These are phyloP conservation scores for Elasticomyces elasticus DNA, from an alignment of 495 filamentous ascomycete genomes.

Conservation along the genomic window DNA sequence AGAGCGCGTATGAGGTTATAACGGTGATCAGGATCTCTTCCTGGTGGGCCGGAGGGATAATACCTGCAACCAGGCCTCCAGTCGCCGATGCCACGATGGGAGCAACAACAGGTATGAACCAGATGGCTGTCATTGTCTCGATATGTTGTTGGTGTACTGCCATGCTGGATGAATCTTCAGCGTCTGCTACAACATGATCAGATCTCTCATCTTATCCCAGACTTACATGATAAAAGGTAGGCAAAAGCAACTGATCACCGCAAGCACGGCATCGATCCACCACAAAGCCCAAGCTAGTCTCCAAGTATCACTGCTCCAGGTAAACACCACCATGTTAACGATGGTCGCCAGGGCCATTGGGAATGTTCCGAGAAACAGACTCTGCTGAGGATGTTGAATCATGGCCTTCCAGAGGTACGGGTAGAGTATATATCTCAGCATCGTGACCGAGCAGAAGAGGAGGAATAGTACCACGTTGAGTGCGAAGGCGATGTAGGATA, in stretches of 20 bases:
- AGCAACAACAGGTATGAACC: conserved; percentile 52
- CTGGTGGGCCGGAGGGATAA: conserved; percentile 42
- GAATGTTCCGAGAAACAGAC: conserved; percentile 51
- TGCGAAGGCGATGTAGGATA: conserved; percentile 45
- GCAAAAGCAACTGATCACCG: conserved; percentile 40
- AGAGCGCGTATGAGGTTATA: conserved; percentile 47
- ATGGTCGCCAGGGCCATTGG: conserved; percentile 57
- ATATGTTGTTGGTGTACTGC: conserved; percentile 29
- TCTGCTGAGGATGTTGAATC: conserved; percentile 49
- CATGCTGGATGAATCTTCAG: conserved; percentile 31
- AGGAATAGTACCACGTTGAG: conserved; percentile 47
- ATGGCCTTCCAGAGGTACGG: conserved; percentile 47
- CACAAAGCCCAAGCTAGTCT: conserved; percentile 42
- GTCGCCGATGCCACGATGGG: conserved; percentile 50
- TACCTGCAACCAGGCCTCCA: conserved; percentile 45
- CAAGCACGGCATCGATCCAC: conserved; percentile 47
- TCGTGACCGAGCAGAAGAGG: conserved; percentile 36
- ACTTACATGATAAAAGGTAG: conserved; percentile 49
- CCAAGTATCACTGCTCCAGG: conserved; percentile 37
- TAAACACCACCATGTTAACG: conserved; percentile 48
- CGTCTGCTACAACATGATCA: background rate
- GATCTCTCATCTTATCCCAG: background rate
- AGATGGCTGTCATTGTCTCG: conserved; percentile 47
- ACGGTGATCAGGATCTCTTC: conserved; percentile 51
- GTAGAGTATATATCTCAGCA: conserved; percentile 48